Percentiles rank a stretch among this genome's conserved stretches.
phyloP scores from a whole-genome alignment of 164 flowering plant species.

The Akebia trifoliata region DNA sequence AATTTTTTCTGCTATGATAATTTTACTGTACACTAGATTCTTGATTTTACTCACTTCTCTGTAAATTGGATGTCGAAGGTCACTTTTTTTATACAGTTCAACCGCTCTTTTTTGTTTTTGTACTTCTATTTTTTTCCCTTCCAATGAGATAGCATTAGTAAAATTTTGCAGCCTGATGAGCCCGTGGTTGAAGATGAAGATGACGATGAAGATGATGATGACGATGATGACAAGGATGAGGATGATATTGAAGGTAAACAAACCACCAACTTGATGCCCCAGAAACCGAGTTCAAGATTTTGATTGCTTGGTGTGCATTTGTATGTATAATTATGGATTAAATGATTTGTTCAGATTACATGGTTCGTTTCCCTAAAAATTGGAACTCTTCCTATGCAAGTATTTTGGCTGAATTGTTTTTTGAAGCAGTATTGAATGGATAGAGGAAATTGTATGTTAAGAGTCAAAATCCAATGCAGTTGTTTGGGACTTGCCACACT shows the following conservation, averaged over 20 bases:
- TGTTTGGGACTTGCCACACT: neutral
- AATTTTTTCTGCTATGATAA: no score
- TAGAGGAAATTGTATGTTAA: no score
- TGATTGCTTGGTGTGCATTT: neutral
- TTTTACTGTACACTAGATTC: no score
- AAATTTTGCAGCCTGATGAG: constrained; percentile 37
- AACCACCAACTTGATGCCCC: neutral
- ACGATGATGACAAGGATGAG: constrained; percentile 46
- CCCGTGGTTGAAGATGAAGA: constrained; percentile 56
- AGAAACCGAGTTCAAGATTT: neutral
- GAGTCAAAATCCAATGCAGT: neutral
- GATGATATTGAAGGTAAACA: constrained; percentile 36
- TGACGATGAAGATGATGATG: constrained; percentile 51
- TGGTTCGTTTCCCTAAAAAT: neutral
- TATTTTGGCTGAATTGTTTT: no score
- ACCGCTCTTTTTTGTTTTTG: no score
- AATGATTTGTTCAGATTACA: neutral
- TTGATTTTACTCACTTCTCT: no score
- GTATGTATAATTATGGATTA: neutral
- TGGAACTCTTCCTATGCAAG: no score
- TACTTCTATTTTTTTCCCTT: neutral
- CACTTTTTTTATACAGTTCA: no score
- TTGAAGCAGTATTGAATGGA: no score
- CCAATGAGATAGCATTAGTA: neutral
- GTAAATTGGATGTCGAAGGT: no score